phyloP scores from a whole-genome alignment of 208 protist genomes.

The Crithidia thermophila region DNA sequence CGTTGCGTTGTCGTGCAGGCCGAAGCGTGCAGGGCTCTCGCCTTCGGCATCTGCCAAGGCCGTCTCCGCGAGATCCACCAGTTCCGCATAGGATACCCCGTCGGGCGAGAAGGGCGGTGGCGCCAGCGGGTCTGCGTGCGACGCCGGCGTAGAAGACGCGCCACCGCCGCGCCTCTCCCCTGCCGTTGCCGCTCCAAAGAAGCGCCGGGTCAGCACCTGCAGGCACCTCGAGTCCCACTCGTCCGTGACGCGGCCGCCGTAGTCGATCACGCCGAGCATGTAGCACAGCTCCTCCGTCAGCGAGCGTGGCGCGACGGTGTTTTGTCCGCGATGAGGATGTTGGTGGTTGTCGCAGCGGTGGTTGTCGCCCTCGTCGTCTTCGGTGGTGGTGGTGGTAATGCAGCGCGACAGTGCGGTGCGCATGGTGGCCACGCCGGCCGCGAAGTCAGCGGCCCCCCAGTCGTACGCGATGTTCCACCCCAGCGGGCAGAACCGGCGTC shows the following conservation, averaged over 20 bases:
- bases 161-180: slow-evolving; percentile 28
- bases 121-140: slow-evolving; percentile 48
- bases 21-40: slow-evolving; percentile 90
- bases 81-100: slow-evolving; percentile 40
- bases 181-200: slow-evolving; percentile 63
- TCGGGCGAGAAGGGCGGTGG: slow-evolving; percentile 54
- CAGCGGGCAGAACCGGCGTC: slow-evolving; percentile 92
- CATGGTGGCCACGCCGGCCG: slow-evolving; percentile 81
- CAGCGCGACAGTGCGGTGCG: slow-evolving; percentile 59
- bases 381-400: no score
- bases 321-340: no score
- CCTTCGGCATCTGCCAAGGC: slow-evolving; percentile 46
- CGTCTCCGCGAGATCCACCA: slow-evolving; percentile 62
- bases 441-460: slow-evolving; percentile 91
- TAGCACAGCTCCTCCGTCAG: slow-evolving; percentile 88
- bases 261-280: slow-evolving; percentile 94
- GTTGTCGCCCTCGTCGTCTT: no score
- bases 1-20: slow-evolving; percentile 94
- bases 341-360: no score
- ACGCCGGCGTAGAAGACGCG: not conserved
- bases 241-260: slow-evolving; percentile 95
- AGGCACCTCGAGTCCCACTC: slow-evolving; percentile 87
- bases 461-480: slow-evolving; percentile 97
- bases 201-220: slow-evolving; percentile 72
- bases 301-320: no score